These are phyloP conservation scores for Castanospermum australe DNA, from an alignment of 306 rosid genomes.

Conservation along the genomic window DNA sequence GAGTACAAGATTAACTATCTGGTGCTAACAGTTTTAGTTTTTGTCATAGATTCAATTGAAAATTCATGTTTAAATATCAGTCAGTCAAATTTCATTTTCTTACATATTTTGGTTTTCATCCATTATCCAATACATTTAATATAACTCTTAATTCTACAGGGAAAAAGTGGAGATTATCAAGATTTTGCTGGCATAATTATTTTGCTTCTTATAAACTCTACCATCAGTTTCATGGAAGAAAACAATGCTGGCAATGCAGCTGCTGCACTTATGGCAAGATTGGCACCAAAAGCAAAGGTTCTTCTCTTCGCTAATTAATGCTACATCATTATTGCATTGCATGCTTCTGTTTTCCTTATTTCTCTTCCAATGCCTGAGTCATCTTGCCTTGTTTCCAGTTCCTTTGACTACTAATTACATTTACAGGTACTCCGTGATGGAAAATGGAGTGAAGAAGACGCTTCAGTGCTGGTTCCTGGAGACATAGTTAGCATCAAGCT, in stretches of 20 bases:
- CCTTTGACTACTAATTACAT: background rate
- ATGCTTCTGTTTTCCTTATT: background rate
- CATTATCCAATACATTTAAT: background rate
- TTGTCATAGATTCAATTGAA: background rate
- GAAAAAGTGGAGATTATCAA: constrained; percentile 44
- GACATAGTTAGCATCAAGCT: constrained; percentile 78
- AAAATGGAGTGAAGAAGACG: constrained; percentile 81
- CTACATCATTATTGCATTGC: background rate
- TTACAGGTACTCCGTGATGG: constrained; percentile 62
- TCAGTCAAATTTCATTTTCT: background rate
- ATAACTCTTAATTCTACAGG: constrained; percentile 39
- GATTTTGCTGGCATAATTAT: constrained; percentile 65
- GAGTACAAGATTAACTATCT: no score
- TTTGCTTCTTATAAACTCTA: constrained; percentile 65
- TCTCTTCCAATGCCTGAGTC: background rate
- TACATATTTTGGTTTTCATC: background rate
- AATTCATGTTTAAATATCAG: constrained; percentile 10
- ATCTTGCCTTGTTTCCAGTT: background rate
- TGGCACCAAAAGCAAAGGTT: constrained; percentile 76
- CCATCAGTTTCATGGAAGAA: constrained; percentile 80
- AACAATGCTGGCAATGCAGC: constrained; percentile 92
- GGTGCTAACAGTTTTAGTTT: background rate
- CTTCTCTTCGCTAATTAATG: background rate
- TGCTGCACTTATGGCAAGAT: constrained; percentile 63
- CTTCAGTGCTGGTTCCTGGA: constrained; percentile 72